phyloP scores from a whole-genome alignment of 139 green algal species.

The Micractinium conductrix region DNA sequence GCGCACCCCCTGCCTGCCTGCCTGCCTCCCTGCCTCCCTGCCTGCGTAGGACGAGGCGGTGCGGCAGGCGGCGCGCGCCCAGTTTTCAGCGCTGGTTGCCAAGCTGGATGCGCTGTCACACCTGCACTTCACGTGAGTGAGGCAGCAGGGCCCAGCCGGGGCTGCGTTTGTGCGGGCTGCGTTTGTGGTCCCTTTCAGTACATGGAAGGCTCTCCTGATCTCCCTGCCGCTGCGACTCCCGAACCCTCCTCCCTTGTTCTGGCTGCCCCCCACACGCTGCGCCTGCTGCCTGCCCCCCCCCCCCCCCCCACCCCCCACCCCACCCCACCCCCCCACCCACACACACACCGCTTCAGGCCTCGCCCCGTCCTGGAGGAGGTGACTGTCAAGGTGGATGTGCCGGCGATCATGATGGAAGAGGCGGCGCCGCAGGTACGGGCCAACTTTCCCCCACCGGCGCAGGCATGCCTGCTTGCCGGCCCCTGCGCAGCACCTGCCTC shows the following conservation, averaged over 20 bases:
- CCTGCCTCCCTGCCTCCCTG: not conserved
- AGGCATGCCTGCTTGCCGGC: too few relatives aligned
- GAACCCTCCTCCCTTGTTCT: too few relatives aligned
- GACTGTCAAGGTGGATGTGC: slow-evolving; percentile 72
- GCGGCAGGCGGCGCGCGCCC: slow-evolving; percentile 51
- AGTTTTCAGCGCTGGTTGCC: slow-evolving; percentile 82
- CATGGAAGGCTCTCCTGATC: not conserved
- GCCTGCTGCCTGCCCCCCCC: not conserved
- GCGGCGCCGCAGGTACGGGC: slow-evolving; percentile 63
- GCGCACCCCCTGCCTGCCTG: too few relatives aligned
- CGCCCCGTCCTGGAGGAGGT: slow-evolving; percentile 90
- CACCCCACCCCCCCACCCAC: too few relatives aligned
- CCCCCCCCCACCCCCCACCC: not conserved
- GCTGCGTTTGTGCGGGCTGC: not conserved
- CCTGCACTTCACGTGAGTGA: slow-evolving; percentile 76
- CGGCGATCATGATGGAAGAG: slow-evolving; percentile 88
- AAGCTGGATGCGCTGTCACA: slow-evolving; percentile 93
- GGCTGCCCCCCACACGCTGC: too few relatives aligned
- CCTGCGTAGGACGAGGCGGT: slow-evolving; percentile 46
- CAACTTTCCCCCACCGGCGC: too few relatives aligned
- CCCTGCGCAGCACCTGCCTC: too few relatives aligned
- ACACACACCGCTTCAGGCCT: slow-evolving; percentile 58
- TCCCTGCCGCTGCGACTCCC: not conserved
- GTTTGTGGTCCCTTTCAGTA: too few relatives aligned
- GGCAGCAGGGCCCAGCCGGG: not conserved